Evolutionary conservation across 257 asterid species (phyloP).

Genomic region (Apocynum venetum): DNA sequence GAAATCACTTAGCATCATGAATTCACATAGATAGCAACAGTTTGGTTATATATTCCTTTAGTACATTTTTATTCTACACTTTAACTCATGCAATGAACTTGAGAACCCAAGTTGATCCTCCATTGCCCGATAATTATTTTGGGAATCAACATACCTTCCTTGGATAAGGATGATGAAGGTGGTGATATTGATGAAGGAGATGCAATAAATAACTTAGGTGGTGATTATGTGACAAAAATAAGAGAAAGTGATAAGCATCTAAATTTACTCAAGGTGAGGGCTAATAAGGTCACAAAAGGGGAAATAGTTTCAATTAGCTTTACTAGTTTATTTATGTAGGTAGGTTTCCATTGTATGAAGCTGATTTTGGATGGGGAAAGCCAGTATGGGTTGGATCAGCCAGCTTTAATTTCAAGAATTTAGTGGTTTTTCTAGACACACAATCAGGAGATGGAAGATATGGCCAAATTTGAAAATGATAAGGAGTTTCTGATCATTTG

Average conservation of each 20-base stretch:
- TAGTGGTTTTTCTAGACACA: slow-evolving; percentile 31
- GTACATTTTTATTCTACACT: no score
- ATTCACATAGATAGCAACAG: no score
- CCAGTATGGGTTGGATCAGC: slow-evolving; percentile 43
- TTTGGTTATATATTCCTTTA: no score
- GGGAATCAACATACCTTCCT: slow-evolving; percentile 27
- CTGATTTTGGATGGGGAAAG: slow-evolving; percentile 54
- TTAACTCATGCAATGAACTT: slow-evolving; percentile 42
- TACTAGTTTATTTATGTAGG: slow-evolving; percentile 37
- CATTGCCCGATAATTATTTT: slow-evolving; percentile 23
- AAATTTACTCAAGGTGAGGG: slow-evolving; percentile 18
- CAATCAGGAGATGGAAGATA: slow-evolving; percentile 39
- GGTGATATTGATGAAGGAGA: slow-evolving; percentile 23
- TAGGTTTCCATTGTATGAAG: slow-evolving; percentile 43
- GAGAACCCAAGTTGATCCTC: slow-evolving; percentile 30
- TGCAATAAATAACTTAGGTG: slow-evolving; percentile 20
- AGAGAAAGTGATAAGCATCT: slow-evolving; percentile 24
- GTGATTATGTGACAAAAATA: slow-evolving; percentile 24
- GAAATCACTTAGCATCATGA: no score
- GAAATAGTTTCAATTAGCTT: slow-evolving; percentile 31
- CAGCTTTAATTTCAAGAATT: slow-evolving; percentile 27
- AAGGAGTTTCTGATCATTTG: slow-evolving; percentile 22
- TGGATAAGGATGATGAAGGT: slow-evolving; percentile 18
- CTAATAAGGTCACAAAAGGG: slow-evolving; percentile 17
- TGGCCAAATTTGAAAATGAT: slow-evolving; percentile 43